A percentile compares a stretch with the other conserved stretches of the same genome.
These are phyloP conservation scores for Conticribra weissflogii DNA, from an alignment of 108 stramenopile genomes.

Conservation along the genomic window DNA sequence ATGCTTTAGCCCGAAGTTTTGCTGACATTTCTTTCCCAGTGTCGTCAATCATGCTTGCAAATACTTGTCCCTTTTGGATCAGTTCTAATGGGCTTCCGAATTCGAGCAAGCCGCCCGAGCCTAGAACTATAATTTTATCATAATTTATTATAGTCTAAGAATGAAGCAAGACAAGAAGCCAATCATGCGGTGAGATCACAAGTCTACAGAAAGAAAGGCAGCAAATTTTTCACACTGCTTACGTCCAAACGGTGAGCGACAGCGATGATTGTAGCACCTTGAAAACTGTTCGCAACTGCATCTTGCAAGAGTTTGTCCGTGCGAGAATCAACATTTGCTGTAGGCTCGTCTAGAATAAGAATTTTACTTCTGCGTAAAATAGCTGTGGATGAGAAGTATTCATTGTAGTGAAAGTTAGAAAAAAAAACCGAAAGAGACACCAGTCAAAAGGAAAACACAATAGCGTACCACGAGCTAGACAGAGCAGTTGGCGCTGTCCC, in stretches of 20 bases:
- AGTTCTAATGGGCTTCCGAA: constrained; percentile 86
- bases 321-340: constrained; percentile 85
- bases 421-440: too few relatives aligned
- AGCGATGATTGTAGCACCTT: constrained; percentile 83
- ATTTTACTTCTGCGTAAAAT: constrained; percentile 81
- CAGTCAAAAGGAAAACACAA: too few relatives aligned
- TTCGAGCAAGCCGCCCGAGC: constrained; percentile 88
- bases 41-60: constrained; percentile 56
- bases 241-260: constrained; percentile 94
- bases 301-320: constrained; percentile 90
- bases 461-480: constrained; percentile 78
- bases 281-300: constrained; percentile 69
- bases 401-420: too few relatives aligned
- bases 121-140: constrained; percentile 91
- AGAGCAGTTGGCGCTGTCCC: constrained; percentile 95
- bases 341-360: constrained; percentile 92
- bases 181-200: too few relatives aligned
- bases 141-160: constrained; percentile 86
- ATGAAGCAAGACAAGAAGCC: too few relatives aligned
- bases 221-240: too few relatives aligned
- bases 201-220: too few relatives aligned
- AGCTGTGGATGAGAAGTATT: too few relatives aligned
- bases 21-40: constrained; percentile 57
- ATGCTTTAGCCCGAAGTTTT: constrained; percentile 32
- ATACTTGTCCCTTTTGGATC: constrained; percentile 35